Conservation (phyloP, 176 grass and related monocot genomes). For the Aegilops longissima region DNA sequence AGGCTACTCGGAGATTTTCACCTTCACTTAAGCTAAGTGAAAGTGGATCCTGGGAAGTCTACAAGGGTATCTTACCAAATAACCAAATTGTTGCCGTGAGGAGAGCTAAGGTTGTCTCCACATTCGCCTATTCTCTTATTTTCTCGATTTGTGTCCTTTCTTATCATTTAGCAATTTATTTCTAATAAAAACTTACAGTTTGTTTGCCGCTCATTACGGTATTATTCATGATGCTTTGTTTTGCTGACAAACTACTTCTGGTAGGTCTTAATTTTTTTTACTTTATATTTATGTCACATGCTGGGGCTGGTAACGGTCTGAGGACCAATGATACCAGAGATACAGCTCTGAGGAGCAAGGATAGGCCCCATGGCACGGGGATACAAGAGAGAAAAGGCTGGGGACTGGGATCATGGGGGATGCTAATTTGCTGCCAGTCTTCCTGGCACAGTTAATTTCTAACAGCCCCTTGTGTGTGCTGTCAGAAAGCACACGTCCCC, state of each 20-base stretch:
- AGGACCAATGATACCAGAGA: no score
- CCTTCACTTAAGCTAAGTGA: constrained; percentile 51
- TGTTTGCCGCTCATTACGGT: neutral
- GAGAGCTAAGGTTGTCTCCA: constrained; percentile 64
- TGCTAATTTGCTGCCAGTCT: no score
- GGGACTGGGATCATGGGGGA: no score
- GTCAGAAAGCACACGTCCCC: no score
- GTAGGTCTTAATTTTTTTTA: neutral
- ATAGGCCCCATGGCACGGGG: no score
- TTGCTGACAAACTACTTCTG: neutral
- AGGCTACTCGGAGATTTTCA: constrained; percentile 63
- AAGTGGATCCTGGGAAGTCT: constrained; percentile 50
- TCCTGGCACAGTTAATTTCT: no score
- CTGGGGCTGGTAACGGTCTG: no score
- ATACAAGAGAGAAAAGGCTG: no score
- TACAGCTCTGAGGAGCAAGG: no score
- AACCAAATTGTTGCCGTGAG: constrained; percentile 46
- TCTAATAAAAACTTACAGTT: no score
- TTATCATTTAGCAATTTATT: neutral
- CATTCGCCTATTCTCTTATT: neutral
- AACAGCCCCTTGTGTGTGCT: no score
- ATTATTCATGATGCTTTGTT: constrained; percentile 8
- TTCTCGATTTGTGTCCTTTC: neutral
- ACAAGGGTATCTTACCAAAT: constrained; percentile 59
- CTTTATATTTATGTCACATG: no score